Percentiles rank a stretch among this genome's conserved stretches.
phyloP scores from a whole-genome alignment of 2,329 filamentous ascomycete species.

The Daldinia sp. region DNA sequence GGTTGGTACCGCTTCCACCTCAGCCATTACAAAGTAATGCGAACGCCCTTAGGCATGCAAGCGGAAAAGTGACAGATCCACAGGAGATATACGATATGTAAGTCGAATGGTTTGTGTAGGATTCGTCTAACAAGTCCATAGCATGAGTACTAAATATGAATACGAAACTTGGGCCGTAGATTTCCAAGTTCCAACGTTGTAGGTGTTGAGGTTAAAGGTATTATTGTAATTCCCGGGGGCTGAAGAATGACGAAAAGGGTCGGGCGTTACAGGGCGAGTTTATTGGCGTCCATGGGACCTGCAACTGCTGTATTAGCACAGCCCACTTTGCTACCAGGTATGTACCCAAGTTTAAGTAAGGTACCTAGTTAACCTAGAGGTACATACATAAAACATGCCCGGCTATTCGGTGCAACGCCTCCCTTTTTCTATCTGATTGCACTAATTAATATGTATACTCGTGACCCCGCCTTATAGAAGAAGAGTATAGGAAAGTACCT shows the following conservation, averaged over 20 bases:
- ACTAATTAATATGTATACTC: not conserved
- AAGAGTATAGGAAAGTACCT: not conserved
- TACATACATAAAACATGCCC: not conserved
- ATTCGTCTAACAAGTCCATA: constrained; percentile 34
- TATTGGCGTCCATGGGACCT: not conserved
- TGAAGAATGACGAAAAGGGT: constrained; percentile 26
- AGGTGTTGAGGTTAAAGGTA: not conserved
- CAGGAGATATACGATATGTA: constrained; percentile 7
- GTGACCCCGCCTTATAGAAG: constrained; percentile 15
- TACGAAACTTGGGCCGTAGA: not conserved
- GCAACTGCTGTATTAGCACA: constrained; percentile 10
- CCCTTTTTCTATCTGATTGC: not conserved
- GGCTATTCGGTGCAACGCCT: constrained; percentile 24
- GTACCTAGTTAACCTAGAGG: not conserved
- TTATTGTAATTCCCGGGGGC: not conserved
- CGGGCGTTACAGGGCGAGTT: constrained; percentile 13
- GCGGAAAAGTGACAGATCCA: constrained; percentile 6
- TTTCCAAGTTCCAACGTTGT: not conserved
- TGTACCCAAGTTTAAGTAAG: no score
- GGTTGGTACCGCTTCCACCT: constrained; percentile 81
- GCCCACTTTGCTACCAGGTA: constrained; percentile 25
- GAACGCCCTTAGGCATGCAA: constrained; percentile 38
- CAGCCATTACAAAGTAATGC: constrained; percentile 71
- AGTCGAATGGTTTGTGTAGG: constrained; percentile 11
- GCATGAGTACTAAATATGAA: constrained; percentile 15